Base-by-base conservation (phyloP, 2,329 filamentous ascomycete genomes). In the Cladosporium colombiae region DNA sequence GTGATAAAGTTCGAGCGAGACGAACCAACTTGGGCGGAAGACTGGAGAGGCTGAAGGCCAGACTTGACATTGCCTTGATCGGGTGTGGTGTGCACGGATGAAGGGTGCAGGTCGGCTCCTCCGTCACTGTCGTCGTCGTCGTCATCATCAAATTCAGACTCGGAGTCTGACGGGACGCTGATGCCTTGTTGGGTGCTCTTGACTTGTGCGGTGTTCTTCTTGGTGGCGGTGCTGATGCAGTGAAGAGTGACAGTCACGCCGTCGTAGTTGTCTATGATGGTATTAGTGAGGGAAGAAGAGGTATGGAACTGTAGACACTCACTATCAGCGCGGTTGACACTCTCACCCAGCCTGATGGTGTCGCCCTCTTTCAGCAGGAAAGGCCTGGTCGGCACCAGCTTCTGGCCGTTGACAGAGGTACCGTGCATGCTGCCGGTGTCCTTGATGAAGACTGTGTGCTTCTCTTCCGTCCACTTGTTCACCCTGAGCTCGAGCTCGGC, bases 351-450 rank as follows among this genome's bases (percentile, higher is more conserved):
- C 65, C 71, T 71, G 66, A 78, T 74, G 16, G 68, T 58, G 65
- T 78, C 76, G 33, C 71, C 72, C 4, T 62, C 49, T 2, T 66
- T 58, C 13, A 78, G 69, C 1, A 60, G 55, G 65, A 68, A 68
- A 2, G 67, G 59, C 16, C 64, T 29, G 58, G 63, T 27, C 14
- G 67, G 65, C n/a, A 57, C 60, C 29, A 78, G 66, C 27, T 68
- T 68, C 11, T 31, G 62, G 33, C 70, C 72, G 67, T 78, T 78
- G 69, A 78, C 70, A 25, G 63, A 71, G 31, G 76, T 78, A 44
- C 77, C 77, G 66, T 78, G 75, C 68, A 76, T 72, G 27, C 71
- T 74, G 52, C 66, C 62, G 8, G 64, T 66, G 66, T 78, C 77
- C 33, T 67, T 73, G 66, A 78, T 72, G 56, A 67, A 70, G 64